Evolutionary conservation across 176 grass and related monocot genomes (phyloP).

Genomic region (Triticum monococcum): DNA sequence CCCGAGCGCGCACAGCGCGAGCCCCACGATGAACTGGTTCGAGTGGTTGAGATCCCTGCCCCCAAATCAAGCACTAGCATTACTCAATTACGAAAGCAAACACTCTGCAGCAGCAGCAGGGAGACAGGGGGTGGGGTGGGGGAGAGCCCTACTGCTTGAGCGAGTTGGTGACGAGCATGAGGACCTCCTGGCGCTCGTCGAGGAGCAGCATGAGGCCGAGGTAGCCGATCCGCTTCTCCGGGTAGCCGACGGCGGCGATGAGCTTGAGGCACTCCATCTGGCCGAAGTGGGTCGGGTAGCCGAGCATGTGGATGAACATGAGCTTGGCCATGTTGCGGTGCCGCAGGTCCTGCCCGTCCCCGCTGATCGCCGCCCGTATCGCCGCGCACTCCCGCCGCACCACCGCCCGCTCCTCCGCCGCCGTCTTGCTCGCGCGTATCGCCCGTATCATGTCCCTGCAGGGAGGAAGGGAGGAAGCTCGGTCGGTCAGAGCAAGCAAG

Average conservation of each 20-base stretch:
- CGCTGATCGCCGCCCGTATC: conserved; percentile 82
- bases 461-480: not conserved
- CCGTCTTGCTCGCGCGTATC: conserved; percentile 92
- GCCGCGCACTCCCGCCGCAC: conserved; percentile 92
- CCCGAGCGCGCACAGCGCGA: conserved; percentile 87
- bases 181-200: conserved; percentile 98
- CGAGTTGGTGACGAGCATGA: conserved; percentile 99
- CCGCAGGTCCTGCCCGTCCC: conserved; percentile 66
- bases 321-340: conserved; percentile 97
- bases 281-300: conserved; percentile 98
- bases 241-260: conserved; percentile 85
- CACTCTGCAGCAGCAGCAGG: not conserved
- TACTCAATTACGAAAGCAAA: conserved; percentile 33
- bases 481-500: not conserved
- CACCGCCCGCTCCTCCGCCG: conserved; percentile 92
- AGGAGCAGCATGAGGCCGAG: conserved; percentile 94
- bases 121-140: conserved; percentile 26
- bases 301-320: conserved; percentile 99
- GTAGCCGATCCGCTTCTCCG: conserved; percentile 96
- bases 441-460: conserved; percentile 97
- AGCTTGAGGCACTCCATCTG: conserved; percentile 99
- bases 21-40: conserved; percentile 91
- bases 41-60: conserved; percentile 96
- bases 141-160: conserved; percentile 89
- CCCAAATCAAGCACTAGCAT: conserved; percentile 40